phyloP scores from a whole-genome alignment of 2,329 filamentous ascomycete species.

The Ascochyta clinopodiicola region DNA sequence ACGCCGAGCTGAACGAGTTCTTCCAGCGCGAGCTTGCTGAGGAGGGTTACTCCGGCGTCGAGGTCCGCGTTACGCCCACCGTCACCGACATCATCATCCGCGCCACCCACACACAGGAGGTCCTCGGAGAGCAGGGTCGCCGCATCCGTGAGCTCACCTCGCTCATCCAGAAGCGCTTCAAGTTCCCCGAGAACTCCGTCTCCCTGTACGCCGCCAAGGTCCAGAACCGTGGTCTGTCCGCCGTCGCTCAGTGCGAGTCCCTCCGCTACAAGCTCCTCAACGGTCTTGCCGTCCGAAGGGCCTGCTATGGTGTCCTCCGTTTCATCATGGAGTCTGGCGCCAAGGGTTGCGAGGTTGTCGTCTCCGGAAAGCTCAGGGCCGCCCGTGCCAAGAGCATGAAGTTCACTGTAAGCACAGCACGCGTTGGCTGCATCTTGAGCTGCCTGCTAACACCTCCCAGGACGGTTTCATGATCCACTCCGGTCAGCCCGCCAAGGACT shows the following conservation, averaged over 20 bases:
- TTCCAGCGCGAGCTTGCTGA: slow-evolving; percentile 99
- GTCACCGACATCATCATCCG: slow-evolving; percentile 99
- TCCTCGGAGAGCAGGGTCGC: slow-evolving; percentile 99
- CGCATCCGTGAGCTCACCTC: slow-evolving; percentile 99
- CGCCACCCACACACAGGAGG: slow-evolving; percentile 99
- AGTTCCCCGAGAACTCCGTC: slow-evolving; percentile 99
- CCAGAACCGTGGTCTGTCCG: slow-evolving; percentile 99
- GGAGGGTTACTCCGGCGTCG: slow-evolving; percentile 99
- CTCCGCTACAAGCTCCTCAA: slow-evolving; percentile 99
- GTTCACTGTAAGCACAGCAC: slow-evolving; percentile 79
- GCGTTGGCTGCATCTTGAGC: neutral
- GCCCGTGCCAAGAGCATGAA: slow-evolving; percentile 99
- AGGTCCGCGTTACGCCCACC: slow-evolving; percentile 99
- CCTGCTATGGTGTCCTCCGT: slow-evolving; percentile 99
- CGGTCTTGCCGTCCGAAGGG: slow-evolving; percentile 96
- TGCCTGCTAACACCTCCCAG: slow-evolving; percentile 48
- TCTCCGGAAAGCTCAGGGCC: slow-evolving; percentile 98
- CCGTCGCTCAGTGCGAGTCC: slow-evolving; percentile 99
- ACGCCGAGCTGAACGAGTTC: slow-evolving; percentile 99
- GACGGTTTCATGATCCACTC: slow-evolving; percentile 99
- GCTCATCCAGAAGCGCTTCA: slow-evolving; percentile 99
- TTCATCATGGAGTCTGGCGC: slow-evolving; percentile 99
- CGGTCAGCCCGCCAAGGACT: slow-evolving; percentile 98
- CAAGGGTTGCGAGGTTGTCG: slow-evolving; percentile 99
- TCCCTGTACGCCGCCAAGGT: slow-evolving; percentile 99